A percentile compares a stretch with the other conserved stretches of the same genome.
phyloP scores from a whole-genome alignment of 2,329 filamentous ascomycete genomes.

The Phialophora verrucosa region DNA sequence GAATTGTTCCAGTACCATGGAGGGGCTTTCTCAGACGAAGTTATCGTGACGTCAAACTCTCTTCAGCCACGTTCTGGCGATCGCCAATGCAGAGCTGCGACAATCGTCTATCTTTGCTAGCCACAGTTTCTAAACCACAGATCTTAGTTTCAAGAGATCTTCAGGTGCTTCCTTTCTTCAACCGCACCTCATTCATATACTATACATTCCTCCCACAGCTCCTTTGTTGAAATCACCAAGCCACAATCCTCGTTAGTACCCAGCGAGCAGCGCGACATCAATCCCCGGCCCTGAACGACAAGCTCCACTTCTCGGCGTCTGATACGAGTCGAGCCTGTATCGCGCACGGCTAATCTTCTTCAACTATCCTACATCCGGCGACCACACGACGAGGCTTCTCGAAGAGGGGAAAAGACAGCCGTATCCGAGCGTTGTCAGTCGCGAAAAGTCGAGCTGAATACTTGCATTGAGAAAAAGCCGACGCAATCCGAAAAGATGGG shows the following conservation, averaged over 20 bases:
- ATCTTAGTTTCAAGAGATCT: neutral
- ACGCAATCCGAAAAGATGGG: conserved; percentile 43
- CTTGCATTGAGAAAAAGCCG: neutral
- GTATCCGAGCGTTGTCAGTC: neutral
- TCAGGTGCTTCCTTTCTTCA: neutral
- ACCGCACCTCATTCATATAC: neutral
- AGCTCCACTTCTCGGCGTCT: conserved; percentile 9
- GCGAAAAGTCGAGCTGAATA: neutral
- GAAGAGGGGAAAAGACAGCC: neutral
- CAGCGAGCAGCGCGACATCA: conserved; percentile 15
- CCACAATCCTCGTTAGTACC: neutral
- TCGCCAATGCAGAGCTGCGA: neutral
- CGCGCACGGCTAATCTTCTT: conserved; percentile 1
- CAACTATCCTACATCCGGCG: neutral
- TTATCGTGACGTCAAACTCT: neutral
- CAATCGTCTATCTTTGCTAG: neutral
- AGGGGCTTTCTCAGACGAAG: neutral
- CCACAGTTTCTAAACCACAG: neutral
- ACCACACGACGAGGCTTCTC: neutral
- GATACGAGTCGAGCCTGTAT: neutral
- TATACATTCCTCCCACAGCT: neutral
- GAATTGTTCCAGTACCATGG: neutral
- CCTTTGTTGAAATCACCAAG: neutral
- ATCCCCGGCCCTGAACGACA: conserved; percentile 17
- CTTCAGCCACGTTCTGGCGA: neutral